Conservation (phyloP, 371 early-diverging fungal genomes). For the Zopfochytrium polystomum region DNA sequence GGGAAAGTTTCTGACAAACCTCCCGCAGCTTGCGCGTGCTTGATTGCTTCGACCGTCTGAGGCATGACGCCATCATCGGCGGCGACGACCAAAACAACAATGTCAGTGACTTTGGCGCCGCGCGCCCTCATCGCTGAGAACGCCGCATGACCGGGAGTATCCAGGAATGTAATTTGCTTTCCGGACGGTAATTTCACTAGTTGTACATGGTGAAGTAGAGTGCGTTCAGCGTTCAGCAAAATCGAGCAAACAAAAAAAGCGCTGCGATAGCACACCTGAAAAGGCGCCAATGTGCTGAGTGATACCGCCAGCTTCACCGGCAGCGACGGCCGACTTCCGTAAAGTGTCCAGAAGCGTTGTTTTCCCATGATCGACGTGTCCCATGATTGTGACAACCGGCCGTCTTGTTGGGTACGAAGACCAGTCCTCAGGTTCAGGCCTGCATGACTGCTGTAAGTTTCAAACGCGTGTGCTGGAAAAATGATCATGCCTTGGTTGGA, state of each 20-base stretch:
- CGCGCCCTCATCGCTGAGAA: constrained; percentile 91
- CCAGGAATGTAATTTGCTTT: constrained; percentile 86
- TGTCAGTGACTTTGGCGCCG: constrained; percentile 90
- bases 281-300: constrained; percentile 98
- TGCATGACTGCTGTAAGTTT: constrained; percentile 3
- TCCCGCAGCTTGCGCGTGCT: constrained; percentile 81
- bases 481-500: constrained; percentile 52
- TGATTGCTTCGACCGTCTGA: constrained; percentile 92
- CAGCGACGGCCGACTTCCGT: constrained; percentile 86
- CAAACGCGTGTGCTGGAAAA: background rate
- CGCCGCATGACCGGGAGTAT: constrained; percentile 96
- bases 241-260: too few species aligned
- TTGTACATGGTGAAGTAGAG: too few species aligned
- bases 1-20: constrained; percentile 27
- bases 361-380: constrained; percentile 97
- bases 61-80: constrained; percentile 98
- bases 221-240: too few species aligned
- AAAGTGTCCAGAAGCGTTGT: constrained; percentile 94
- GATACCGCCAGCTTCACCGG: constrained; percentile 95
- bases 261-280: too few species aligned
- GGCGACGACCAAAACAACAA: constrained; percentile 92
- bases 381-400: constrained; percentile 96
- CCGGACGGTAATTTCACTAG: constrained; percentile 62
- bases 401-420: constrained; percentile 70
- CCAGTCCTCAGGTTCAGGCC: constrained; percentile 62